Percentiles rank a stretch among this genome's conserved stretches.
Evolutionary conservation across 2,329 filamentous ascomycete genomes (phyloP).

Genomic region (Ceratocystis lukuohia): DNA sequence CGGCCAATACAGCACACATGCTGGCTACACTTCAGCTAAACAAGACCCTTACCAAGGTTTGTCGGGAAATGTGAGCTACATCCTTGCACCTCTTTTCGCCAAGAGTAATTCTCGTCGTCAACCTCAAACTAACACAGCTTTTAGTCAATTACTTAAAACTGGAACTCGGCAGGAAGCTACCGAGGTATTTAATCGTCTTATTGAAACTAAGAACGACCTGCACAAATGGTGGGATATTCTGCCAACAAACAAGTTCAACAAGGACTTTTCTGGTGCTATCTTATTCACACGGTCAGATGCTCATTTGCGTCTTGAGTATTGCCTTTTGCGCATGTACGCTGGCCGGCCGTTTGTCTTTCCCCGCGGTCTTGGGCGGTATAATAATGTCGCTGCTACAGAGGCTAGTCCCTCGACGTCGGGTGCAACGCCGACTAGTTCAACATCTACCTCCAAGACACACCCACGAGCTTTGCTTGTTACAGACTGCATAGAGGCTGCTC

Average conservation of each 20-base stretch:
- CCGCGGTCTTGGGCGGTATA: constrained; percentile 15
- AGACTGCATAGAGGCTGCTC: constrained; percentile 40
- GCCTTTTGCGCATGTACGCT: constrained; percentile 39
- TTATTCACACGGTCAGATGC: constrained; percentile 35
- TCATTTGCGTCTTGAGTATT: constrained; percentile 40
- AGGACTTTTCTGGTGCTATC: constrained; percentile 24
- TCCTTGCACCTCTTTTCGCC: no score
- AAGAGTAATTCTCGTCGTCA: neutral
- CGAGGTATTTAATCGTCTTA: constrained; percentile 26
- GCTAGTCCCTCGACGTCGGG: constrained; percentile 12
- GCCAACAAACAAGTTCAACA: constrained; percentile 25
- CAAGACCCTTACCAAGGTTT: constrained; percentile 27
- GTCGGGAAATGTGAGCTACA: constrained; percentile 29
- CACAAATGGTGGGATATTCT: constrained; percentile 30
- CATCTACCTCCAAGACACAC: constrained; percentile 24
- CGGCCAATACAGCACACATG: constrained; percentile 35
- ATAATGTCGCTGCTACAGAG: neutral
- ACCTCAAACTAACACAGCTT: neutral
- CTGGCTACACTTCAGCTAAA: constrained; percentile 31
- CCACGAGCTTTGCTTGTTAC: constrained; percentile 30
- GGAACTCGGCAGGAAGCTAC: constrained; percentile 26
- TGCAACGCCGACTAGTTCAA: constrained; percentile 22
- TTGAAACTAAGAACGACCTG: constrained; percentile 29
- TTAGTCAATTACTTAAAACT: constrained; percentile 27
- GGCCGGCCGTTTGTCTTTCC: constrained; percentile 41